phyloP scores from a whole-genome alignment of 768 basidiomycete genomes.

The Suillus hirtellus region DNA sequence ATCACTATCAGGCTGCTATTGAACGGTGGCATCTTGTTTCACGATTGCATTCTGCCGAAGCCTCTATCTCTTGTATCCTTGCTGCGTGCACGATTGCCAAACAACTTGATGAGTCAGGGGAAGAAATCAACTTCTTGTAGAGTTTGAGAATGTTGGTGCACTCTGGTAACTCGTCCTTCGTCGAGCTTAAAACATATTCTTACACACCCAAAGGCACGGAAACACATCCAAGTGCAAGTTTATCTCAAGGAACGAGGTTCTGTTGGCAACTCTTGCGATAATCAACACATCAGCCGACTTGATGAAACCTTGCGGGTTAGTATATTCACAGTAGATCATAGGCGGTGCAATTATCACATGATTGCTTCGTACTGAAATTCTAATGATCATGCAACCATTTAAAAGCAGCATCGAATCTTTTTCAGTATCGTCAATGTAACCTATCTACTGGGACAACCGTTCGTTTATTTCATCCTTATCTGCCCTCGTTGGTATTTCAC shows the following conservation, averaged over 20 bases:
- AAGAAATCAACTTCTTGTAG: no score
- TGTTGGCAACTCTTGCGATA: neutral
- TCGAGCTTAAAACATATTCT: neutral
- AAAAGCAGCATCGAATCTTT: neutral
- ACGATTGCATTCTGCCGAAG: no score
- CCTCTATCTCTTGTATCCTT: no score
- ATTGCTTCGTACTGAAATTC: neutral
- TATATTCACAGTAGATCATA: neutral
- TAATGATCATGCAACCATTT: neutral
- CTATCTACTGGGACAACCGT: neutral
- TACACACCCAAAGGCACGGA: neutral
- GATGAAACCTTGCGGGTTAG: neutral
- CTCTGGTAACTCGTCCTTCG: no score
- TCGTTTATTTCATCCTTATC: neutral
- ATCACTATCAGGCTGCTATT: neutral
- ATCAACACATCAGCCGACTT: neutral
- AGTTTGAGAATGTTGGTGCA: no score
- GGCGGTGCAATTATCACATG: neutral
- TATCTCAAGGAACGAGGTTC: neutral
- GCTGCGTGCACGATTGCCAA: no score
- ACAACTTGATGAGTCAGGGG: no score
- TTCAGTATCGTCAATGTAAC: neutral
- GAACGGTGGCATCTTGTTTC: no score
- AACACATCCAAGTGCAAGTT: neutral
- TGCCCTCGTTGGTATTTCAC: neutral